A percentile compares a stretch with the other conserved stretches of the same genome.
These are phyloP conservation scores for Alternaria longipes DNA, from an alignment of 2,329 filamentous ascomycete species.

Conservation along the genomic window DNA sequence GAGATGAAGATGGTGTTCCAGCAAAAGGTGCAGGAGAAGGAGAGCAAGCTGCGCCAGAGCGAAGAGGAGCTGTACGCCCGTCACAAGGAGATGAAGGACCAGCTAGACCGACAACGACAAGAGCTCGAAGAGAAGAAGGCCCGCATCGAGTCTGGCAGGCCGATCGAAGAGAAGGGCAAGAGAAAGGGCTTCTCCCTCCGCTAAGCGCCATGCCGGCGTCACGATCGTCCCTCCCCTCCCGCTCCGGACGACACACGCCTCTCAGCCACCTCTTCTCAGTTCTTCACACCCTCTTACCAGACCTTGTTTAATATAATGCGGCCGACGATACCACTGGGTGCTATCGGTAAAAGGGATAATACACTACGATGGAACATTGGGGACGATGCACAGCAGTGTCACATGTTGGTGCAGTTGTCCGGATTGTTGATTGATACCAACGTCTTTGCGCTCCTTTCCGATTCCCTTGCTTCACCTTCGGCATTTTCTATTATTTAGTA, in stretches of 20 bases:
- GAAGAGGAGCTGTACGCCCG: slow-evolving; percentile 98
- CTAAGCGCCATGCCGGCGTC: slow-evolving; percentile 59
- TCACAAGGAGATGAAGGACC: slow-evolving; percentile 99
- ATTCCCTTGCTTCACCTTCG: slow-evolving; percentile 44
- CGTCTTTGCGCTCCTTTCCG: slow-evolving; percentile 53
- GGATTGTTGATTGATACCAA: slow-evolving; percentile 56
- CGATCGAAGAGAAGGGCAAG: slow-evolving; percentile 97
- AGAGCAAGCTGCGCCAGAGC: slow-evolving; percentile 99
- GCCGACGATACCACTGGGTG: slow-evolving; percentile 54
- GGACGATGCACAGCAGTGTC: slow-evolving; percentile 43
- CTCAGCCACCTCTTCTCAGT: slow-evolving; percentile 45
- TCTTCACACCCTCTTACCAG: slow-evolving; percentile 51
- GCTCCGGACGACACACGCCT: slow-evolving; percentile 37
- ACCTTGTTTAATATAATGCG: slow-evolving; percentile 54
- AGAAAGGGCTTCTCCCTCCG: slow-evolving; percentile 99
- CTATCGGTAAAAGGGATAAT: slow-evolving; percentile 50
- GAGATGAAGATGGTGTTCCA: slow-evolving; percentile 99
- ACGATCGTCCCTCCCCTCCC: slow-evolving; percentile 17
- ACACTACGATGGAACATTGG: slow-evolving; percentile 45
- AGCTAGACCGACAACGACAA: slow-evolving; percentile 90
- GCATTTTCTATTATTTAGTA: slow-evolving; percentile 51
- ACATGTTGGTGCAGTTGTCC: slow-evolving; percentile 50
- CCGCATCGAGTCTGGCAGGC: slow-evolving; percentile 92
- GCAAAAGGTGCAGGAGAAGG: slow-evolving; percentile 99
- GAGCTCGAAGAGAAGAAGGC: slow-evolving; percentile 99